These are phyloP conservation scores for Suillus ampliporus DNA, from an alignment of 768 basidiomycete genomes.

Conservation along the genomic window DNA sequence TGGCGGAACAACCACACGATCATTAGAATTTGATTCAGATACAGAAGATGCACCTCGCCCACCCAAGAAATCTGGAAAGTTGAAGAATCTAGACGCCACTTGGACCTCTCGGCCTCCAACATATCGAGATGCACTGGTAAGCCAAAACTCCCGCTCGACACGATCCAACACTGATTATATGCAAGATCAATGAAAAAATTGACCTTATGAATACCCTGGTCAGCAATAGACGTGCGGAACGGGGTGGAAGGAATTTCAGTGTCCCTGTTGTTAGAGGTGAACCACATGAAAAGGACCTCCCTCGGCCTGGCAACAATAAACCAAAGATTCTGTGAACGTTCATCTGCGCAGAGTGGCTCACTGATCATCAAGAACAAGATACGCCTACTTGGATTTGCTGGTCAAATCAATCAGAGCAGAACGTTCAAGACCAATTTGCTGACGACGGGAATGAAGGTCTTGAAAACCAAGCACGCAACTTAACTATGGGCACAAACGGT, in stretches of 20 bases:
- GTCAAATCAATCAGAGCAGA: too few species aligned
- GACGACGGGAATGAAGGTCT: too few species aligned
- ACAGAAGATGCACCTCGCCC: background rate
- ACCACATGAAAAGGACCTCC: background rate
- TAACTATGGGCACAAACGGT: too few species aligned
- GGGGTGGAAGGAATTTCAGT: background rate
- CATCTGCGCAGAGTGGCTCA: too few species aligned
- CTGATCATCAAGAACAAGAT: too few species aligned
- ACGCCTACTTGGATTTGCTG: too few species aligned
- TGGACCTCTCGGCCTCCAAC: background rate
- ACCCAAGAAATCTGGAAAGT: background rate
- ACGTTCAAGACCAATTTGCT: too few species aligned
- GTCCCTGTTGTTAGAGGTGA: background rate
- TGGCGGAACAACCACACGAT: too few species aligned
- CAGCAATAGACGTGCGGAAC: background rate
- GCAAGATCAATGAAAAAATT: background rate
- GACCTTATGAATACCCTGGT: background rate
- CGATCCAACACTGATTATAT: background rate
- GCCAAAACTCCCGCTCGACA: too few species aligned
- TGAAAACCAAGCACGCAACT: too few species aligned
- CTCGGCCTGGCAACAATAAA: background rate
- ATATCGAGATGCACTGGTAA: background rate
- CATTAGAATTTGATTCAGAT: background rate
- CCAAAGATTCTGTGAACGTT: too few species aligned
- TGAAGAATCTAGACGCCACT: background rate